Evolutionary conservation across 2,329 filamentous ascomycete species (phyloP), one percentile per base, ranked within the genome.

Genomic region (Thermoascus crustaceus): DNA sequence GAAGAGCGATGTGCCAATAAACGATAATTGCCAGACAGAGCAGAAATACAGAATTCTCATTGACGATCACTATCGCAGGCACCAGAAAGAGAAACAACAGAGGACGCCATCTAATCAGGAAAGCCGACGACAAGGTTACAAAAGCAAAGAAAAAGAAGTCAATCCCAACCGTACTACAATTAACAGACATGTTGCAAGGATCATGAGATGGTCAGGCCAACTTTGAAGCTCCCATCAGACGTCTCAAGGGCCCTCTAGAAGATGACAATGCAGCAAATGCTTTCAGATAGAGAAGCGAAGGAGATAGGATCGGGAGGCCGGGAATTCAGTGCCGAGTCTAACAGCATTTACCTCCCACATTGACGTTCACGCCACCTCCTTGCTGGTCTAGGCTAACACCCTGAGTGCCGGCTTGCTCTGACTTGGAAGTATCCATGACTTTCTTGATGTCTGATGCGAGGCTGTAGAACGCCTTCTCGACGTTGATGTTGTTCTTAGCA

Each of bases 401-500:
- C 43, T 68, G 62, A 22, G 64, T 52, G 21, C 70, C 63, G 22
- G 71, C 64, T 52, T 78, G 74, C 49, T 91, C 84, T 45, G 77
- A 77, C 72, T 89, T 86, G 48, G 80, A 78, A 45, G 81, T 93
- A 63, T 96, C 89, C 66, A 95, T 91, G 63, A 95, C 80, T 75
- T 94, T 94, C 80, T 98, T 98, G 72, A 98, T 96, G 60, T 96
- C 89, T 47, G 83, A 78, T 10, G 91, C 91, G 51, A 98, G 77
- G 61, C 76, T 88, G 72, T 93, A 96, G 63, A 98, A 98, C 11
- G 91, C 91, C 71, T 95, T 88, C 67, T 98, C 91, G 56, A 98
- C 93, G 68, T 98, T 98, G 78, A 94, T 95, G 71, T 96, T 96
- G 71, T 85, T 89, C 76, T 98, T 98, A 47, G 91, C 91, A 11